Percentiles rank a stretch among this genome's conserved stretches.
These are phyloP conservation scores for Hypericum perforatum DNA, from an alignment of 345 rosid species.

Conservation along the genomic window DNA sequence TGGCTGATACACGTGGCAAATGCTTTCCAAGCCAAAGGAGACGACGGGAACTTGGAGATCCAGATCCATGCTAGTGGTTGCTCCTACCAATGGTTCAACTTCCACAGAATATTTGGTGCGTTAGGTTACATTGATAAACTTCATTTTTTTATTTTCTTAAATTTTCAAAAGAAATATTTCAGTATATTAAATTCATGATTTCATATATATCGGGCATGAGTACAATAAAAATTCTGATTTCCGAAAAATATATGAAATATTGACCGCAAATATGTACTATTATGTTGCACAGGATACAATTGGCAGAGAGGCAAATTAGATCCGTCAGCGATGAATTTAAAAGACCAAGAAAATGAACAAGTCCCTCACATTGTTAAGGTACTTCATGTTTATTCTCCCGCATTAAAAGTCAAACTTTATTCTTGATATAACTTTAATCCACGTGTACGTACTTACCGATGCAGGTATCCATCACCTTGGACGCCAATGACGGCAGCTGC, in stretches of 20 bases:
- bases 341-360: slow-evolving; percentile 21
- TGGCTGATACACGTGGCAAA: slow-evolving; percentile 78
- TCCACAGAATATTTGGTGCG: slow-evolving; percentile 67
- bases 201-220: too few species aligned
- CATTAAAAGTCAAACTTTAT: not conserved
- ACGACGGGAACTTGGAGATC: slow-evolving; percentile 38
- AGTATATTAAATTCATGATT: too few species aligned
- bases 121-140: not conserved
- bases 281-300: slow-evolving; percentile 42
- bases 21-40: slow-evolving; percentile 46
- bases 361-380: slow-evolving; percentile 73
- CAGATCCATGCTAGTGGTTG: slow-evolving; percentile 54
- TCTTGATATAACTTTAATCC: not conserved
- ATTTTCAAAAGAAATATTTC: too few species aligned
- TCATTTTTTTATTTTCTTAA: too few species aligned
- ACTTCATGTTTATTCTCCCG: too few species aligned
- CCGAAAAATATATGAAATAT: too few species aligned
- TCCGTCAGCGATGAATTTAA: slow-evolving; percentile 64
- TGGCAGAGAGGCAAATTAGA: slow-evolving; percentile 70
- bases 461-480: slow-evolving; percentile 49
- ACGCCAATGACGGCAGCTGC: slow-evolving; percentile 29
- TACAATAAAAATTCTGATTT: too few species aligned
- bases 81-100: slow-evolving; percentile 84
- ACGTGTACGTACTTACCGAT: not conserved
- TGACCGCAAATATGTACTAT: not conserved